Percentiles rank a stretch among this genome's conserved stretches.
Conservation (phyloP, 768 basidiomycete genomes). For the Suillus lakei region DNA sequence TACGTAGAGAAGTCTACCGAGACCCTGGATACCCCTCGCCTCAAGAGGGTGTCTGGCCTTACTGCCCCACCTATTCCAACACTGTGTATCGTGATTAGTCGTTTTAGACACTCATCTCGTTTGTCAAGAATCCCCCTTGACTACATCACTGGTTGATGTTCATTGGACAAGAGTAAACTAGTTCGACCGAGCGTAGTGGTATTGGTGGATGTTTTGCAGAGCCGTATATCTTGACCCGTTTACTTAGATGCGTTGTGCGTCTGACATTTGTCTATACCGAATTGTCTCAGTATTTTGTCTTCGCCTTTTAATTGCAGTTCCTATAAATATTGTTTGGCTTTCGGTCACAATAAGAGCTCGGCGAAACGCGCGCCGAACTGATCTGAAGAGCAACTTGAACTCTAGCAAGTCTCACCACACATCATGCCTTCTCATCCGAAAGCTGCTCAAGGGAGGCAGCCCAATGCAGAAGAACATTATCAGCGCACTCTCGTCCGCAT, state of each 20-base stretch:
- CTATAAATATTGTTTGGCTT: not conserved
- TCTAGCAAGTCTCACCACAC: not conserved
- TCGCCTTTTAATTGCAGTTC: not conserved
- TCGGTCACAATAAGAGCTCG: constrained; percentile 2
- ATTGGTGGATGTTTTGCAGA: not conserved
- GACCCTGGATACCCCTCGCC: not conserved
- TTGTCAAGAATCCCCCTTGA: not conserved
- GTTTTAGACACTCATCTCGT: not conserved
- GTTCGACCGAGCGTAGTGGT: not conserved
- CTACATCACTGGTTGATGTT: constrained; percentile 1
- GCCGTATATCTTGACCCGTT: not conserved
- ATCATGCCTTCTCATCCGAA: constrained; percentile 9
- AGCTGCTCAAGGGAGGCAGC: constrained; percentile 14
- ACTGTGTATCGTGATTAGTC: not conserved
- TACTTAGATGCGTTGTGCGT: not conserved
- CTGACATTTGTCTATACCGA: not conserved
- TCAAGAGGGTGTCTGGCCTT: not conserved
- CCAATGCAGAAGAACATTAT: constrained; percentile 53
- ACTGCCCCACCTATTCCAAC: not conserved
- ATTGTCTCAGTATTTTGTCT: not conserved
- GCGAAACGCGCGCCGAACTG: not conserved
- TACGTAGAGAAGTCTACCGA: not conserved
- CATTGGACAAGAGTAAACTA: not conserved
- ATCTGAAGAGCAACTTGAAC: not conserved
- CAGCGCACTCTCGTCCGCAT: constrained; percentile 69